Conservation (phyloP, 2,329 filamentous ascomycete species). For the Myriosclerotinia duriaeana region DNA sequence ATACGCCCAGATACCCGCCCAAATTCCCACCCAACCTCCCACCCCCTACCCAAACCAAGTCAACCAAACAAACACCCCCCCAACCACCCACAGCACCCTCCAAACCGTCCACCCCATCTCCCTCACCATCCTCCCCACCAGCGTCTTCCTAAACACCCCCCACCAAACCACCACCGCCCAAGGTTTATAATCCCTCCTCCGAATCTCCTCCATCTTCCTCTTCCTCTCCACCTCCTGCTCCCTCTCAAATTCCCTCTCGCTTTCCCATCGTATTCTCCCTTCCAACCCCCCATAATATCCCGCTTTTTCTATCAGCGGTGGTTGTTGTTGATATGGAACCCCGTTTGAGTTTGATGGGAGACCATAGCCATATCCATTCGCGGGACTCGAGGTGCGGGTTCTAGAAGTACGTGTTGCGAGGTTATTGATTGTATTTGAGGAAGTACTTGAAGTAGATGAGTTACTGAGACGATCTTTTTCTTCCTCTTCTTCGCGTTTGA, state of each 20-base stretch:
- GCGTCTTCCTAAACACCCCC: constrained; percentile 40
- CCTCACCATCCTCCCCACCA: constrained; percentile 50
- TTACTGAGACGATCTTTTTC: constrained; percentile 30
- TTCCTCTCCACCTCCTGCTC: constrained; percentile 5
- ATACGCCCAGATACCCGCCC: background rate
- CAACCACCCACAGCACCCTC: constrained; percentile 54
- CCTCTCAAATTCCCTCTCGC: constrained; percentile 22
- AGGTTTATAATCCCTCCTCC: constrained; percentile 11
- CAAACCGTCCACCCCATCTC: constrained; percentile 64
- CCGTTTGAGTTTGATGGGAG: constrained; percentile 26
- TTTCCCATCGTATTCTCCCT: constrained; percentile 22
- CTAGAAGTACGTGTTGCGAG: constrained; percentile 34
- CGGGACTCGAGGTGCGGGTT: constrained; percentile 35
- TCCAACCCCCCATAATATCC: constrained; percentile 19
- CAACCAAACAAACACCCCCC: constrained; percentile 28
- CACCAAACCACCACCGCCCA: constrained; percentile 14
- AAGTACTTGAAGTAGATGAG: constrained; percentile 38
- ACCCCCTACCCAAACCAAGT: constrained; percentile 24
- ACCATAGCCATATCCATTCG: constrained; percentile 35
- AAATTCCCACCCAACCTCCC: background rate
- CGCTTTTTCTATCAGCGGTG: constrained; percentile 25
- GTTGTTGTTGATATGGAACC: constrained; percentile 17
- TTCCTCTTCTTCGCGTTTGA: constrained; percentile 27
- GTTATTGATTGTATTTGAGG: constrained; percentile 22
- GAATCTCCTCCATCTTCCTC: constrained; percentile 15